Percentiles rank a stretch among this genome's conserved stretches.
Conservation (phyloP, 2,329 filamentous ascomycete species). For the Trichoderma harzianum region DNA sequence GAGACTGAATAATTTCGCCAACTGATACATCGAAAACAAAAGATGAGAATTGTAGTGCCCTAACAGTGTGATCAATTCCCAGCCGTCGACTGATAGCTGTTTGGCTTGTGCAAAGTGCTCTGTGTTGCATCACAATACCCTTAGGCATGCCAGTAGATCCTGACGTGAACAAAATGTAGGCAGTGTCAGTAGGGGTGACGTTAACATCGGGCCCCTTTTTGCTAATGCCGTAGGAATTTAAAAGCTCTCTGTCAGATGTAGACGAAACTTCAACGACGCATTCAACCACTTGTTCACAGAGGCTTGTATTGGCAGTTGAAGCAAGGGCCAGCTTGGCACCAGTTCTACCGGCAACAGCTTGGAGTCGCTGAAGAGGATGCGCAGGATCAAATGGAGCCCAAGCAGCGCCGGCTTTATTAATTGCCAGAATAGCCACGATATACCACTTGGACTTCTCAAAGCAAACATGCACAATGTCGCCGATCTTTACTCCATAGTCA, state of each 20-base stretch:
- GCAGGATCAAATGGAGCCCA: slow-evolving; percentile 20
- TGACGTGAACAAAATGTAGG: slow-evolving; percentile 9
- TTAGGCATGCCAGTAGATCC: slow-evolving; percentile 10
- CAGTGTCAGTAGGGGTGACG: background rate
- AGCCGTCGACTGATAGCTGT: background rate
- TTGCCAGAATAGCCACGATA: slow-evolving; percentile 17
- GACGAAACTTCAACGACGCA: slow-evolving; percentile 1
- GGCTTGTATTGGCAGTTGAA: background rate
- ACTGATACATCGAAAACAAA: slow-evolving; percentile 19
- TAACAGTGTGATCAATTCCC: background rate
- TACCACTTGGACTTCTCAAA: slow-evolving; percentile 23
- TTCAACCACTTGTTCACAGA: background rate
- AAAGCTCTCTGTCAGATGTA: background rate
- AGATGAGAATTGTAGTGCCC: slow-evolving; percentile 8
- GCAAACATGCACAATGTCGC: slow-evolving; percentile 16
- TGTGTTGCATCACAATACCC: slow-evolving; percentile 13
- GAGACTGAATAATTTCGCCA: slow-evolving; percentile 11
- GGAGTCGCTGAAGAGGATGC: slow-evolving; percentile 9
- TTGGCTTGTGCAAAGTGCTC: slow-evolving; percentile 3
- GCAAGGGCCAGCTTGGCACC: background rate
- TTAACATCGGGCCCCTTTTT: background rate
- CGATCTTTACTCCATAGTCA: background rate
- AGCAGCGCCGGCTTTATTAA: slow-evolving; percentile 15
- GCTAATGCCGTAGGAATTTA: background rate
- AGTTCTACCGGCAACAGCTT: background rate